These are phyloP conservation scores for Colletotrichum cuscutae DNA, from an alignment of 2,329 filamentous ascomycete species.

Conservation along the genomic window DNA sequence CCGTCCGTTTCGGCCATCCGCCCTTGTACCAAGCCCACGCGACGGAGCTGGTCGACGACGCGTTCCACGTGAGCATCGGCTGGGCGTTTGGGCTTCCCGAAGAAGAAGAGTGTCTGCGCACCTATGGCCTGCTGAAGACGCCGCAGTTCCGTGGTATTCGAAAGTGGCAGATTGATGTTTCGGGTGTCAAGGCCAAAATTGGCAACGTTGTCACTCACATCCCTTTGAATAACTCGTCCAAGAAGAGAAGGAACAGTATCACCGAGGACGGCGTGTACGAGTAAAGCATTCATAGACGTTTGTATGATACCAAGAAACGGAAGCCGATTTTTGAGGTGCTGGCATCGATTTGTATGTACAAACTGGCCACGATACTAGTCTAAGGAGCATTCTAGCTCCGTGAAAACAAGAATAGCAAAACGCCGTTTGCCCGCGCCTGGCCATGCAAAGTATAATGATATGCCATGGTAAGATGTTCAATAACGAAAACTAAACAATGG, in stretches of 20 bases:
- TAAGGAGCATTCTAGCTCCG: not conserved
- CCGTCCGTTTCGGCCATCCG: constrained; percentile 71
- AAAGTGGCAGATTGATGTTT: constrained; percentile 62
- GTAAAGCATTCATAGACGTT: not conserved
- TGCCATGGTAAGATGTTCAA: constrained; percentile 1
- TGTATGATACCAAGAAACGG: not conserved
- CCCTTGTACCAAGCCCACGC: constrained; percentile 68
- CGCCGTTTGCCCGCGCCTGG: constrained; percentile 8
- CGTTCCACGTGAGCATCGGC: constrained; percentile 90
- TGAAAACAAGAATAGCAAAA: not conserved
- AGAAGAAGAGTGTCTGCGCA: constrained; percentile 51
- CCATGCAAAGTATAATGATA: constrained; percentile 19
- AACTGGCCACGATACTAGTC: not conserved
- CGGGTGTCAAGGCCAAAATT: constrained; percentile 78
- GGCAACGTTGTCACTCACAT: constrained; percentile 74
- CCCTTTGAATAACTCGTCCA: constrained; percentile 42
- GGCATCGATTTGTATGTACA: constrained; percentile 19
- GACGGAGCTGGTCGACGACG: constrained; percentile 47
- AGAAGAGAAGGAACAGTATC: not conserved
- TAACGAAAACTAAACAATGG: not conserved
- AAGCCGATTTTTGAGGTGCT: not conserved
- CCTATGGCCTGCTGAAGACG: constrained; percentile 43
- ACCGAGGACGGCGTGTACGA: not conserved
- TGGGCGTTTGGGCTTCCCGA: constrained; percentile 76
- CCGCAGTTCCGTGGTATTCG: constrained; percentile 43